Conservation (phyloP, 2,329 filamentous ascomycete genomes). For the Lecanosticta acicola region DNA sequence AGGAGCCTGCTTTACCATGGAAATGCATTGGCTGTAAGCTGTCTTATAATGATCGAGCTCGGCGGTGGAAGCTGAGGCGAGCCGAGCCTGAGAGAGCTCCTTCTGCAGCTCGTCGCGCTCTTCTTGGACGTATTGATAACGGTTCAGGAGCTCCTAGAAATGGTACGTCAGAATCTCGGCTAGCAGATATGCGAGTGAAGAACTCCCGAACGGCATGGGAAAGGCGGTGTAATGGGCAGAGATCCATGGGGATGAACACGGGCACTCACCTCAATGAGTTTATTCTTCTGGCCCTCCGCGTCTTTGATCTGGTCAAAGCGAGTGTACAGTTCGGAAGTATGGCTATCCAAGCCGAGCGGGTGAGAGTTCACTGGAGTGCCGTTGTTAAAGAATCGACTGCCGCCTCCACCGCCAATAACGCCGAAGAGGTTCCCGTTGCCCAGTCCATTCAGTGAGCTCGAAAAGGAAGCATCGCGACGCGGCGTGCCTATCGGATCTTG, state of each 20-base stretch:
- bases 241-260: no score
- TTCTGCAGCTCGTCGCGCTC: constrained; percentile 26
- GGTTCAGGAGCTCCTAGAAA: constrained; percentile 36
- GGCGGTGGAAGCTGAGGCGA: constrained; percentile 3
- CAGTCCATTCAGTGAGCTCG: constrained; percentile 9
- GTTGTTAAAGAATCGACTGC: constrained; percentile 6
- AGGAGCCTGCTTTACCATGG: constrained; percentile 26
- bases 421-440: constrained; percentile 3
- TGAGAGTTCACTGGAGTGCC: not conserved
- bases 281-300: constrained; percentile 30
- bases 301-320: constrained; percentile 31
- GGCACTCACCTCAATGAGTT: constrained; percentile 31
- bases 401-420: constrained; percentile 2
- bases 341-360: not conserved
- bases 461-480: constrained; percentile 15
- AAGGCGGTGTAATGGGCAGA: no score
- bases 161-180: not conserved
- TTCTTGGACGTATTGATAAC: constrained; percentile 36
- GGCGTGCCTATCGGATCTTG: constrained; percentile 22
- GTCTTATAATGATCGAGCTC: not conserved
- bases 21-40: not conserved
- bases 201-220: no score
- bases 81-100: constrained; percentile 12
- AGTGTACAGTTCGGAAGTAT: constrained; percentile 21
- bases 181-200: not conserved